Percentiles rank a stretch among this genome's conserved stretches.
phyloP scores from a whole-genome alignment of 1,139 yeast genomes.

The Candida neerlandica region DNA sequence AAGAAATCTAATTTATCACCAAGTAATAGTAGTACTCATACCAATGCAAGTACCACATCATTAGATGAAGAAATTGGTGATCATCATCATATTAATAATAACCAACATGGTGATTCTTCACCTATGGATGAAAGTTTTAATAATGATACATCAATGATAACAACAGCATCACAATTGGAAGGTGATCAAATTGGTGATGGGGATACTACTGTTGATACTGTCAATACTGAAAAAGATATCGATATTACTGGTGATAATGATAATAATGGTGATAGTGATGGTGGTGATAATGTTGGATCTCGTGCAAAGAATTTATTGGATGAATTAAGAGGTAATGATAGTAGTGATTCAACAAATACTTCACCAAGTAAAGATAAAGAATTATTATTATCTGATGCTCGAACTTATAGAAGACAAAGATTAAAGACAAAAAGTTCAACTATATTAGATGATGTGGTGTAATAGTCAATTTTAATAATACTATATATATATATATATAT shows the following conservation, averaged over 20 bases:
- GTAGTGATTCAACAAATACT: constrained; percentile 14
- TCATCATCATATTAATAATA: constrained; percentile 5
- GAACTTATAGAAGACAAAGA: constrained; percentile 42
- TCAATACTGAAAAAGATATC: background rate
- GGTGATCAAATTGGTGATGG: constrained; percentile 8
- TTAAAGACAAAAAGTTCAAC: constrained; percentile 13
- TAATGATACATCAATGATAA: constrained; percentile 3
- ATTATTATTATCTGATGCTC: constrained; percentile 32
- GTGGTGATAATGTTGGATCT: constrained; percentile 51
- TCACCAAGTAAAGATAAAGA: constrained; percentile 15
- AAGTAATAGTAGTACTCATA: constrained; percentile 8
- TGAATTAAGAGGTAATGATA: constrained; percentile 51
- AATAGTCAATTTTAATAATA: background rate
- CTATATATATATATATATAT: background rate
- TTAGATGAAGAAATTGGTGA: constrained; percentile 10
- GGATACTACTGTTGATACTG: constrained; percentile 7
- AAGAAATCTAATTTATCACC: constrained; percentile 13
- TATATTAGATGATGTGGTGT: constrained; percentile 7
- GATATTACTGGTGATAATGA: background rate
- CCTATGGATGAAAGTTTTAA: constrained; percentile 13
- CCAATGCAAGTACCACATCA: background rate
- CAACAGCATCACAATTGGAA: constrained; percentile 4
- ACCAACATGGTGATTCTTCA: constrained; percentile 18
- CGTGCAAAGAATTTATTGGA: constrained; percentile 63
- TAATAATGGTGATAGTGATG: constrained; percentile 26